phyloP scores from a whole-genome alignment of 805 yeast species.

The Clavispora santaluciae region DNA sequence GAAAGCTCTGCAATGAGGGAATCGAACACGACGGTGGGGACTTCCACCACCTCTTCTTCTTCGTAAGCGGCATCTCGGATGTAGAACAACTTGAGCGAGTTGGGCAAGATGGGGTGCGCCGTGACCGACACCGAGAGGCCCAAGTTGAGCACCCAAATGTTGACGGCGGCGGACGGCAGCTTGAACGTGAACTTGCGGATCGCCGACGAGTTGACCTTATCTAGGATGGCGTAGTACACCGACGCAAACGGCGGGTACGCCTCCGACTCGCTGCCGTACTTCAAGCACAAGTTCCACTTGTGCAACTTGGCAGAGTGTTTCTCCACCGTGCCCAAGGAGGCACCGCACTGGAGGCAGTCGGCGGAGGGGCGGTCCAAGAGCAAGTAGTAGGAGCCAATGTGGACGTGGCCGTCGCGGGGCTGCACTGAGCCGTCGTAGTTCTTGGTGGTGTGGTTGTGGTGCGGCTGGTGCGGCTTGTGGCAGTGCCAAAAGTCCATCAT shows the following conservation, averaged over 20 bases:
- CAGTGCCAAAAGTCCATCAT: slow-evolving; percentile 98
- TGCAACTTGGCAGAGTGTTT: slow-evolving; percentile 24
- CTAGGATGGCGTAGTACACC: slow-evolving; percentile 24
- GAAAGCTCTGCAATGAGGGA: slow-evolving; percentile 7
- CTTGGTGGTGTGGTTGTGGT: slow-evolving; percentile 18
- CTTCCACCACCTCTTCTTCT: slow-evolving; percentile 11
- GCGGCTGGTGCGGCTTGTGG: slow-evolving; percentile 59
- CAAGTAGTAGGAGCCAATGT: slow-evolving; percentile 58
- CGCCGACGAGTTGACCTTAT: slow-evolving; percentile 37
- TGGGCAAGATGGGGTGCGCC: slow-evolving; percentile 8
- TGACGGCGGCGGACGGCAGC: slow-evolving; percentile 13
- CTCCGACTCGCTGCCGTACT: slow-evolving; percentile 12
- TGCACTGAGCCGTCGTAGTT: slow-evolving; percentile 32
- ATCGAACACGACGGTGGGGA: slow-evolving; percentile 8
- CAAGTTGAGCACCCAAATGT: slow-evolving; percentile 34
- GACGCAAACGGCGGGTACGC: slow-evolving; percentile 16
- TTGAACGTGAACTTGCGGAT: slow-evolving; percentile 25
- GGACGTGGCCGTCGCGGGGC: slow-evolving; percentile 40
- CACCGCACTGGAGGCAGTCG: slow-evolving; percentile 35
- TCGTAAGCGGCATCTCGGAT: slow-evolving; percentile 6
- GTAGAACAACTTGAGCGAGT: slow-evolving; percentile 29
- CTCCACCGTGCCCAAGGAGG: slow-evolving; percentile 36
- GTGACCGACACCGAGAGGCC: slow-evolving; percentile 27
- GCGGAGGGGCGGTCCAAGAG: slow-evolving; percentile 27
- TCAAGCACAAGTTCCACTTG: slow-evolving; percentile 53